phyloP scores from a whole-genome alignment of 148 eudicot genomes.

The Rhododendron ferrugineum region DNA sequence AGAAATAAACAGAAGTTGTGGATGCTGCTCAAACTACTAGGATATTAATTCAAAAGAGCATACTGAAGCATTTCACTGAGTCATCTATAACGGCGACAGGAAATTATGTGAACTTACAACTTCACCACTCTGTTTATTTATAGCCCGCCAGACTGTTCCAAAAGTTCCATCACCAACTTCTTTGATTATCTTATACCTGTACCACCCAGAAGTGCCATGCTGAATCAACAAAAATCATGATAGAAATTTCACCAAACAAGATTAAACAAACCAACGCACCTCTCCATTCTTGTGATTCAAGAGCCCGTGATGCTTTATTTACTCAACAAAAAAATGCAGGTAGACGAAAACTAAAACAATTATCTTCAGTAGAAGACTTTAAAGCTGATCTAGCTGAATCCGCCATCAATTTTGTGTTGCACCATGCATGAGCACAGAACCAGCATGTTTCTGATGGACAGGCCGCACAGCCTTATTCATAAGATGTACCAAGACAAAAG shows the following conservation, averaged over 20 bases:
- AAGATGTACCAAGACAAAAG: conserved; percentile 9
- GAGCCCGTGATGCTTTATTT: conserved; percentile 37
- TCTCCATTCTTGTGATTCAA: conserved; percentile 52
- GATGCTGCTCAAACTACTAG: not conserved
- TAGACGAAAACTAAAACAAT: conserved; percentile 15
- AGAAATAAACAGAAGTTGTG: not conserved
- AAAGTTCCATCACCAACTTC: conserved; percentile 96
- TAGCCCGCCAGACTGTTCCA: conserved; percentile 89
- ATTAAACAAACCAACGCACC: conserved; percentile 33
- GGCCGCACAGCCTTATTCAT: conserved; percentile 46
- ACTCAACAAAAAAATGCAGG: conserved; percentile 23
- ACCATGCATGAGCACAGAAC: conserved; percentile 22
- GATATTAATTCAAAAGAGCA: not conserved
- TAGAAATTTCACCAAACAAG: not conserved
- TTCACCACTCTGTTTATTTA: conserved; percentile 79
- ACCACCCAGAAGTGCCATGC: conserved; percentile 4
- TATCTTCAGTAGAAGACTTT: conserved; percentile 23
- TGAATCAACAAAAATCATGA: not conserved
- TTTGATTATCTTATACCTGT: conserved; percentile 70
- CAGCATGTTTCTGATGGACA: conserved; percentile 21
- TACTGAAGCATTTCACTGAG: not conserved
- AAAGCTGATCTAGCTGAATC: conserved; percentile 37
- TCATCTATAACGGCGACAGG: not conserved
- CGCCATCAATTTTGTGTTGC: conserved; percentile 28
- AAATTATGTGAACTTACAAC: conserved; percentile 44